Evolutionary conservation across 192 early-diverging fungal genomes (phyloP).

Genomic region (Linnemannia elongata): DNA sequence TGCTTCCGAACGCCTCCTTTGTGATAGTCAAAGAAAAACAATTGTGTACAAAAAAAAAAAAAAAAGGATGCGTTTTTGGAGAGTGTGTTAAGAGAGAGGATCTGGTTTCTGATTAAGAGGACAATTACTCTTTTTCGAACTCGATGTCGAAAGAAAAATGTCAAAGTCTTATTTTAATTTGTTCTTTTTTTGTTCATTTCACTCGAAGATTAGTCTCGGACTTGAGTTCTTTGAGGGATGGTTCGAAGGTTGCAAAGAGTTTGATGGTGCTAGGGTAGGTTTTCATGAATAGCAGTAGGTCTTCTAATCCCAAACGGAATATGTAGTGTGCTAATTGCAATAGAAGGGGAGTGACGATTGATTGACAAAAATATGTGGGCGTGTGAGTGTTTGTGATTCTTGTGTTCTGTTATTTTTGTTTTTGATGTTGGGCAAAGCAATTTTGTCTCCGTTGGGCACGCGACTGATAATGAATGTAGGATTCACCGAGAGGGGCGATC

Average conservation of each 20-base stretch:
- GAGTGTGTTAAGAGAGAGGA: neutral
- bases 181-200: conserved; percentile 5
- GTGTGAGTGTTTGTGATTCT: neutral
- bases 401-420: no score
- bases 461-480: no score
- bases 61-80: no score
- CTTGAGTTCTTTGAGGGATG: conserved; percentile 26
- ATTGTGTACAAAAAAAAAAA: no score
- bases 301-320: conserved; percentile 26
- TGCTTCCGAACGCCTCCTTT: no score
- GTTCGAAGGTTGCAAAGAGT: conserved; percentile 4
- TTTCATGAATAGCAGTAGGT: conserved; percentile 23
- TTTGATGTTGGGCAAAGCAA: no score
- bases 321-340: conserved; percentile 20
- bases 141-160: no score
- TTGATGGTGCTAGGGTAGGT: conserved; percentile 1
- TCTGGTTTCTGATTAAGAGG: neutral
- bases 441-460: no score
- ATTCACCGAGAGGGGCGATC: no score
- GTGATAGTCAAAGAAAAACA: no score
- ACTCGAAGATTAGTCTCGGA: conserved; percentile 2
- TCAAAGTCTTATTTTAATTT: neutral
- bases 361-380: neutral
- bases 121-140: neutral
- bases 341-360: neutral